Evolutionary conservation across 148 eudicot species (phyloP).

Genomic region (Rhododendron griersonianum): DNA sequence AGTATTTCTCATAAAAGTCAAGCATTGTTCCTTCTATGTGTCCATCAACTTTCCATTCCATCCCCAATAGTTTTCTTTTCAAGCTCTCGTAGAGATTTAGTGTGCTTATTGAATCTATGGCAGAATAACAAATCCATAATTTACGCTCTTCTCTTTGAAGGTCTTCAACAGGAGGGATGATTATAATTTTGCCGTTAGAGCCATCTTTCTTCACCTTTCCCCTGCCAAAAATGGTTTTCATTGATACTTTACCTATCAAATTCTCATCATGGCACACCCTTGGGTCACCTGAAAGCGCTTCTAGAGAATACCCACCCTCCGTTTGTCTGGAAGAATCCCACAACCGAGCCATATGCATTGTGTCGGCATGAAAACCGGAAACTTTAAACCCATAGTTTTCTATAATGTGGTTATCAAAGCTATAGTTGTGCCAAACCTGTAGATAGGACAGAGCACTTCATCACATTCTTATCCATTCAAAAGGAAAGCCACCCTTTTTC

Average conservation of each 20-base stretch:
- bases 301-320: slow-evolving; percentile 94
- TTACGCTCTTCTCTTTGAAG: slow-evolving; percentile 66
- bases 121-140: slow-evolving; percentile 88
- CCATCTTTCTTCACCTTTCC: slow-evolving; percentile 83
- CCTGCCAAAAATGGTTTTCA: slow-evolving; percentile 89
- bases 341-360: slow-evolving; percentile 99
- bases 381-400: slow-evolving; percentile 77
- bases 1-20: slow-evolving; percentile 62
- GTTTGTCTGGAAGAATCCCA: slow-evolving; percentile 87
- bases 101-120: slow-evolving; percentile 87
- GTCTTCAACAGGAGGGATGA: slow-evolving; percentile 77
- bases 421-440: slow-evolving; percentile 99
- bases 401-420: slow-evolving; percentile 91
- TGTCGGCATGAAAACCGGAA: slow-evolving; percentile 92
- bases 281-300: slow-evolving; percentile 76
- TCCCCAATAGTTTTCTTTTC: slow-evolving; percentile 48
- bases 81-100: slow-evolving; percentile 79
- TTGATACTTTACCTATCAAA: slow-evolving; percentile 75
- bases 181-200: slow-evolving; percentile 63
- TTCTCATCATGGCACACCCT: slow-evolving; percentile 40
- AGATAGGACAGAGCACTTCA: slow-evolving; percentile 10
- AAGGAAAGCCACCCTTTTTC: background rate
- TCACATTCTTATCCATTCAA: background rate
- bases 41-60: slow-evolving; percentile 66
- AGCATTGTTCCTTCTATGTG: slow-evolving; percentile 54